These are phyloP conservation scores for Sisymbrium irio DNA, from an alignment of 345 rosid species.

Conservation along the genomic window DNA sequence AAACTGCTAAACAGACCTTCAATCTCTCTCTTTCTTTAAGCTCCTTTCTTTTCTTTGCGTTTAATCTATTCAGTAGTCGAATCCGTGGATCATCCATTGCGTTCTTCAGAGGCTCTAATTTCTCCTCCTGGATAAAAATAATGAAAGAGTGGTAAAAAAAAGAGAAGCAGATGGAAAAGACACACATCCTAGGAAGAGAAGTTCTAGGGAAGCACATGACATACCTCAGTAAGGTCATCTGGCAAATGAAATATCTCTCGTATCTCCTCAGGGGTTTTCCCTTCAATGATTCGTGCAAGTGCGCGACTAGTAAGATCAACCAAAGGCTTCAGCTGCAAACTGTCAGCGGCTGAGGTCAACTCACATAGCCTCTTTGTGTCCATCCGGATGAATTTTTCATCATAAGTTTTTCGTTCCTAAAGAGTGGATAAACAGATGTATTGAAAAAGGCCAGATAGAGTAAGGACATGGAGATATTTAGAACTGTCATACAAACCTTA, in stretches of 20 bases:
- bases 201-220: conserved; percentile 22
- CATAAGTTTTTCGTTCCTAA: conserved; percentile 77
- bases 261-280: conserved; percentile 85
- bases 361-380: conserved; percentile 83
- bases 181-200: conserved; percentile 12
- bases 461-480: not conserved
- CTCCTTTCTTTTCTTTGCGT: conserved; percentile 86
- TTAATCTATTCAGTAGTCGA: conserved; percentile 72
- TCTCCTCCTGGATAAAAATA: conserved; percentile 68
- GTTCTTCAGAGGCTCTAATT: conserved; percentile 84
- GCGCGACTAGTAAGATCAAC: conserved; percentile 92
- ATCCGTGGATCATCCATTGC: conserved; percentile 83
- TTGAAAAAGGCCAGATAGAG: not conserved
- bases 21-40: conserved; percentile 68
- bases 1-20: conserved; percentile 48
- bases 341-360: conserved; percentile 89
- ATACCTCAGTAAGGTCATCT: conserved; percentile 94
- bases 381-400: conserved; percentile 85
- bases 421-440: conserved; percentile 15
- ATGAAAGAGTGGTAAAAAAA: conserved; percentile 3
- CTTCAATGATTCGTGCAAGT: conserved; percentile 82
- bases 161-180: conserved; percentile 12
- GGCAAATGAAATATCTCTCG: conserved; percentile 90
- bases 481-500: conserved; percentile 45
- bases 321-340: conserved; percentile 85